Base-by-base conservation (phyloP, 257 asterid genomes). In the Solanum commersonii region DNA sequence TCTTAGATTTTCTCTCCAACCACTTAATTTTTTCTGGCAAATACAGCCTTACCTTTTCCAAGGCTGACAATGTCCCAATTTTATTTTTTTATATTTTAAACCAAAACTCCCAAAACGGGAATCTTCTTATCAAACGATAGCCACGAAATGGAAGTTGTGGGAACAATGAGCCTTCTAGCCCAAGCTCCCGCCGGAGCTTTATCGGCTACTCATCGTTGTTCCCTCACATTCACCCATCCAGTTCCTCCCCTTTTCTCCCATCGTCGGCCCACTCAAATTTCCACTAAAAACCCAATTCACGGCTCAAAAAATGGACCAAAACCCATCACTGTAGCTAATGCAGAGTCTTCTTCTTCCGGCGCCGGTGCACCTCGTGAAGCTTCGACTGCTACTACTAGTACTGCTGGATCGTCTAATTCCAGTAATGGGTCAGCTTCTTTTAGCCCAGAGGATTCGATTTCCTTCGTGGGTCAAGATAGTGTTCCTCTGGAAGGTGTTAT, bases 401-500 rank as follows among this genome's bases (percentile, higher is more conserved):
- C 84, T 40, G 20, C 11, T 76, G 35, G 59, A 77, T 77, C 22
- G 23, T 71, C 79, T 37, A 40, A n/a, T 67, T 40, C 84, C 4
- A 29, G 12, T 81, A 81, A 46, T 44, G 68, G 68, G 42, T 81
- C 85, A 31, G 7, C 79, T 27, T 81, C 92, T 71, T 78, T 88
- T 1, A 89, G 72, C 4, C 86, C 86, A 5, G 71, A 90, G 16
- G 85, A 68, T n/a, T 71, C 94, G 3, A 89, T 94, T 29, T 85
- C 98, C 8, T 63, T 94, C 22, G 94, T 94, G 60, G 93, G 94
- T 13, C 93, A 93, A 40, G 90, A 93, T 25, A 92, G 90, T 87
- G 93, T 93, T 56, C 93, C 94, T 25, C 97, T 95, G 33, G 98
- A 95, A 91, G 99, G 98, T 29, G 98, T 96, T 74, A 95, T 96